Conservation (phyloP, 305 asterid species). For the Fraxinus xanthoxyloides region DNA sequence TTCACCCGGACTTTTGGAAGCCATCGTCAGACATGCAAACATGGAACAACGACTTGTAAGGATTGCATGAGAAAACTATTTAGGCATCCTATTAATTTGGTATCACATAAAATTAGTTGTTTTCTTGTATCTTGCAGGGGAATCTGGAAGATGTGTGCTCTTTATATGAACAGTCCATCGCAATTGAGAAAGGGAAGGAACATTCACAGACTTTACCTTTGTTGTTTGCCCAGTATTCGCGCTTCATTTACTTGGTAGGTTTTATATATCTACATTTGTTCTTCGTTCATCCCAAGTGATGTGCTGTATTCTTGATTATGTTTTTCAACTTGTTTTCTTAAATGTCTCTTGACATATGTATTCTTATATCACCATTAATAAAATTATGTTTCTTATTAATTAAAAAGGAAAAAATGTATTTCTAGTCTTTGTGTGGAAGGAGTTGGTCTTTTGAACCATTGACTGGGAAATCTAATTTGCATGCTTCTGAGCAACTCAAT, state of each 20-base stretch:
- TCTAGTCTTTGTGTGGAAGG: neutral
- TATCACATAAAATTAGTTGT: neutral
- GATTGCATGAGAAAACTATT: constrained; percentile 7
- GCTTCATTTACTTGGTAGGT: constrained; percentile 76
- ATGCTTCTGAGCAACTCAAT: constrained; percentile 2
- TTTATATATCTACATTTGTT: constrained; percentile 7
- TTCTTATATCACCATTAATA: neutral
- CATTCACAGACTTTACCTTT: constrained; percentile 84
- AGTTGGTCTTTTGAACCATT: neutral
- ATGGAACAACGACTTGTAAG: constrained; percentile 92
- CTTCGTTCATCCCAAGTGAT: neutral
- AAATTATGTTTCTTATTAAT: neutral
- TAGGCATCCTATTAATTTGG: neutral
- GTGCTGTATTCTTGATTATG: neutral
- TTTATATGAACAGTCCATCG: constrained; percentile 87
- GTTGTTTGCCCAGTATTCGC: constrained; percentile 86
- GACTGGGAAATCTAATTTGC: neutral
- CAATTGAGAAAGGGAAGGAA: constrained; percentile 95
- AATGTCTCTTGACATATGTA: neutral
- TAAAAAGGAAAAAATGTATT: neutral
- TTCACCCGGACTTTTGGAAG: constrained; percentile 96
- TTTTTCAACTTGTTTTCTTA: neutral
- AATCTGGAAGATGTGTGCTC: constrained; percentile 80
- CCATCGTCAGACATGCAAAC: constrained; percentile 91
- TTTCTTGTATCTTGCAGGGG: constrained; percentile 52